These are phyloP conservation scores for Exserohilum rostratum DNA, from an alignment of 2,329 filamentous ascomycete species.

Conservation along the genomic window DNA sequence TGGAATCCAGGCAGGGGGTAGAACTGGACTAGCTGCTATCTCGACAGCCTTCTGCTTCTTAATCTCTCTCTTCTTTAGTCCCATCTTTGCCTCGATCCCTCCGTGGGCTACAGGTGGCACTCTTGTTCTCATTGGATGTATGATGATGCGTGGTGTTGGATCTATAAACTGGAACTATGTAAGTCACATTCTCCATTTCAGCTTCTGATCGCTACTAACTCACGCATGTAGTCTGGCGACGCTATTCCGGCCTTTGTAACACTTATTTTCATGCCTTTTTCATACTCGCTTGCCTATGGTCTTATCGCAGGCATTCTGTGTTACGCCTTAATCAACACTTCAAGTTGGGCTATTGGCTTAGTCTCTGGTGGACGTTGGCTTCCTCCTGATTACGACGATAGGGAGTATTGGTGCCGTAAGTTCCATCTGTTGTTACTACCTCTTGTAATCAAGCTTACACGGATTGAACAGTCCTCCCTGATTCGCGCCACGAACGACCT, in stretches of 20 bases:
- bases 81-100: conserved; percentile 87
- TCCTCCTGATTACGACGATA: conserved; percentile 36
- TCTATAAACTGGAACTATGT: conserved; percentile 84
- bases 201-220: not conserved
- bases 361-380: conserved; percentile 25
- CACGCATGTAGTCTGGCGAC: conserved; percentile 64
- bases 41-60: conserved; percentile 77
- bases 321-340: conserved; percentile 75
- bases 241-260: conserved; percentile 84
- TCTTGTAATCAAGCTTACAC: conserved; percentile 7
- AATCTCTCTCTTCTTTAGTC: conserved; percentile 84
- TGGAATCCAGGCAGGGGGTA: conserved; percentile 84
- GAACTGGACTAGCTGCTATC: conserved; percentile 81
- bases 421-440: not conserved
- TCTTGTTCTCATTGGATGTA: conserved; percentile 80
- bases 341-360: conserved; percentile 57
- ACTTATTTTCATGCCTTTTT: conserved; percentile 86
- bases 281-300: conserved; percentile 86
- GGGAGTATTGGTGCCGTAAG: conserved; percentile 40
- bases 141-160: conserved; percentile 79
- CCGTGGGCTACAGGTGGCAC: conserved; percentile 89
- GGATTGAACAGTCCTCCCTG: conserved; percentile 20
- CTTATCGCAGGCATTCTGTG: conserved; percentile 79
- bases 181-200: not conserved
- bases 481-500: conserved; percentile 31